Base-by-base conservation (phyloP, 1,139 yeast genomes). In the Saccharomyces hybrid region DNA sequence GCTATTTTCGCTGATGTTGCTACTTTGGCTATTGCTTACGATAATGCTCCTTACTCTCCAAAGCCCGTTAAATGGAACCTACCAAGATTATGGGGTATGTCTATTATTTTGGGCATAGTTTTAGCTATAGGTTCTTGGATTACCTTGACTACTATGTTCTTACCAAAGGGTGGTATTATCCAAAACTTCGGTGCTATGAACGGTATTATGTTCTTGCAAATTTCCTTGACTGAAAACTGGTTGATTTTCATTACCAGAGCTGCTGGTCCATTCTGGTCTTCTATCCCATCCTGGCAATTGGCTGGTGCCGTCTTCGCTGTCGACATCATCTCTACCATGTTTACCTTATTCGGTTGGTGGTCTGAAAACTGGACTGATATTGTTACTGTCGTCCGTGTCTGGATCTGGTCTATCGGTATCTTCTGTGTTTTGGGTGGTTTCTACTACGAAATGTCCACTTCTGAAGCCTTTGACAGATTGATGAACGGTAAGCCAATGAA, bases 11-110 rank as follows among this genome's bases (percentile, higher is more conserved):
- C 95, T 71, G 95, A 88, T 78, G 93, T 88, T 78, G 96, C 96
- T 61, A 88, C 96, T 66, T 78, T 88, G 72, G 91, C 96, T 63
- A 87, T 88, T 80, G 96, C 95, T 74, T 88, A 88, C 76, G 96
- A 88, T 76, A 86, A 91, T 68, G 99, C 99, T 76, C 99, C 97
- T 71, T 93, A 80, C 80, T 93, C 91, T 74, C 95, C 88, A 73
- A 78, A 79, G 71, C 99, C 99, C 67, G 98, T 91, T 71, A 91
- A 91, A 79, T 91, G 99, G 99, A 93, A 91, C 84, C 78, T 90
- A 71, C 95, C 95, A 76, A 85, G 95, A 83, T 81, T 88, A 75
- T 88, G 95, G 96, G 95, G 93, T 80, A 86, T 88, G 90, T 87
- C 95, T 64, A 80, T 87, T 67, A 71, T 88, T 65, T 78, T 88